phyloP scores from a whole-genome alignment of 2,329 filamentous ascomycete species.

The Sporothrix brasiliensis region DNA sequence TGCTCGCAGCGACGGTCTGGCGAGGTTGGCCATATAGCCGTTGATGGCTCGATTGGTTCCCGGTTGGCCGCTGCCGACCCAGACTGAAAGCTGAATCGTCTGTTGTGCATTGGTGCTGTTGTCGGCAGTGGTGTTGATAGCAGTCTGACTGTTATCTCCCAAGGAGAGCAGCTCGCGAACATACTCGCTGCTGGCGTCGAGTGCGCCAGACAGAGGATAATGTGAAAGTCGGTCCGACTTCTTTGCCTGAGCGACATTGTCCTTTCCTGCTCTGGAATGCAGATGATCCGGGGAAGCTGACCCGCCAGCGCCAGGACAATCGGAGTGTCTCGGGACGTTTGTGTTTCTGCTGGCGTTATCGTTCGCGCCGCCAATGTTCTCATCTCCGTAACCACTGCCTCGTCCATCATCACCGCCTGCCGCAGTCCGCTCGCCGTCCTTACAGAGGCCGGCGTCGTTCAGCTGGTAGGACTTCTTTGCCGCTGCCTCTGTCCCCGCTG shows the following conservation, averaged over 20 bases:
- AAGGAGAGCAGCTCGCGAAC: constrained; percentile 40
- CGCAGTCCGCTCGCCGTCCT: not conserved
- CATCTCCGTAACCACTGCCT: not conserved
- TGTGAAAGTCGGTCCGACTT: constrained; percentile 29
- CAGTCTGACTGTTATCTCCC: constrained; percentile 35
- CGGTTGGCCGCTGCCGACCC: constrained; percentile 49
- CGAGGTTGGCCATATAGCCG: constrained; percentile 53
- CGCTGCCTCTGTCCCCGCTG: not conserved
- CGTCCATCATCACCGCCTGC: not conserved
- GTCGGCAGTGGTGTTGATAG: not conserved
- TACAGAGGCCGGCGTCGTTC: not conserved
- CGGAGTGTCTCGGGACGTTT: not conserved
- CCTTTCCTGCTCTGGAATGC: not conserved
- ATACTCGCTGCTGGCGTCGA: constrained; percentile 31
- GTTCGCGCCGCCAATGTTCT: no score
- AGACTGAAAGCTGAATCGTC: constrained; percentile 47
- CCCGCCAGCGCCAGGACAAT: not conserved
- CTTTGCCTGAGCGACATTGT: not conserved
- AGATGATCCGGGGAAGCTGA: constrained; percentile 5
- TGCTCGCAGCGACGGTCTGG: constrained; percentile 42
- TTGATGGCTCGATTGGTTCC: constrained; percentile 47
- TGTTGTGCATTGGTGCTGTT: no score
- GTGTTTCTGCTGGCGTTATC: not conserved
- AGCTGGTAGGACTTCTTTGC: no score
- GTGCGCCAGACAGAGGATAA: constrained; percentile 29